Percentiles rank a stretch among this genome's conserved stretches.
phyloP scores from a whole-genome alignment of 257 asterid genomes.

The Plantago elongata region DNA sequence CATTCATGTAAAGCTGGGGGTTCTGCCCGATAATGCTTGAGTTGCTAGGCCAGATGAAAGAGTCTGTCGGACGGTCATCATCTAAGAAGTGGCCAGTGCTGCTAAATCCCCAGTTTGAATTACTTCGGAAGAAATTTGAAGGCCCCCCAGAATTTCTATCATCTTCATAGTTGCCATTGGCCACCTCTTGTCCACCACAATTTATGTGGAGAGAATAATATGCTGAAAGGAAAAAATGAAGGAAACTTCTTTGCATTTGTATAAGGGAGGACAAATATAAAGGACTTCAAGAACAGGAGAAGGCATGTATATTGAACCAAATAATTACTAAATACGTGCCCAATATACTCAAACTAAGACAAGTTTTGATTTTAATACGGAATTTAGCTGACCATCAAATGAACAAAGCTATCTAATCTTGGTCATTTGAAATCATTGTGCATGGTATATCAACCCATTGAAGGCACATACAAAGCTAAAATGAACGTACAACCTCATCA shows the following conservation, averaged over 20 bases:
- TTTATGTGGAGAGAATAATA: slow-evolving; percentile 41
- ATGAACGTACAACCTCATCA: no score
- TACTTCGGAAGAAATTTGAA: slow-evolving; percentile 28
- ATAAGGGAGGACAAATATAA: background rate
- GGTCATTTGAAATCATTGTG: background rate
- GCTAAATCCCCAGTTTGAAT: slow-evolving; percentile 51
- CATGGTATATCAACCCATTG: background rate
- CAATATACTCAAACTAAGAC: background rate
- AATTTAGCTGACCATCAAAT: background rate
- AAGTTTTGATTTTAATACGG: background rate
- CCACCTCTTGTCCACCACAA: slow-evolving; percentile 50
- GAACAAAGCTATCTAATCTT: background rate
- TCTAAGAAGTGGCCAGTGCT: slow-evolving; percentile 64
- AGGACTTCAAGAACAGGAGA: background rate
- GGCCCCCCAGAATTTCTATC: slow-evolving; percentile 41
- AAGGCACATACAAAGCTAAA: background rate
- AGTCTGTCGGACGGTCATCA: slow-evolving; percentile 24
- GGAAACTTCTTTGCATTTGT: background rate
- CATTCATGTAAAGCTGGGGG: slow-evolving; percentile 33
- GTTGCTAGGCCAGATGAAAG: slow-evolving; percentile 11
- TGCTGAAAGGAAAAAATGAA: slow-evolving; percentile 23
- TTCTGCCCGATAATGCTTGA: slow-evolving; percentile 32
- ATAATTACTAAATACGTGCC: background rate
- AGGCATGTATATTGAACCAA: background rate
- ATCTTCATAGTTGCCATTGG: slow-evolving; percentile 32